A percentile compares a stretch with the other conserved stretches of the same genome.
phyloP scores from a whole-genome alignment of 805 yeast species.

The Metschnikowia gruessii region DNA sequence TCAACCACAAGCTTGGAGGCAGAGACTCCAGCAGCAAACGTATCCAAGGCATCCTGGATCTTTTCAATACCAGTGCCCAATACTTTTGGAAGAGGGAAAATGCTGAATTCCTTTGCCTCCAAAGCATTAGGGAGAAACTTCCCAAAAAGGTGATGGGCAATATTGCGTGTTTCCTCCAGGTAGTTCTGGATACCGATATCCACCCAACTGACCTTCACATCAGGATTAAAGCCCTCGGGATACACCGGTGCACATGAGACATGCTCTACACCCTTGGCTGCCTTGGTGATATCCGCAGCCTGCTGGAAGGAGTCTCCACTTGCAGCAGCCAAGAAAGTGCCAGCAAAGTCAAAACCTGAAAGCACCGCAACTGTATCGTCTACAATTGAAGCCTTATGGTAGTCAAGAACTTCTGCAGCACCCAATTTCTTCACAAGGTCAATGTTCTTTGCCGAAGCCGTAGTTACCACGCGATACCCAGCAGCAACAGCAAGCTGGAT shows the following conservation, averaged over 20 bases:
- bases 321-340: slow-evolving; percentile 14
- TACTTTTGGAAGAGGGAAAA: slow-evolving; percentile 7
- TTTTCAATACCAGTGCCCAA: slow-evolving; percentile 6
- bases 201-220: slow-evolving; percentile 5
- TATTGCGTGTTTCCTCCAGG: slow-evolving; percentile 1
- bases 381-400: slow-evolving; percentile 6
- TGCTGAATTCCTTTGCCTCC: neutral
- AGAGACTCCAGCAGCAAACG: slow-evolving; percentile 9
- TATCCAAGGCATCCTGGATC: slow-evolving; percentile 7
- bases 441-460: slow-evolving; percentile 9
- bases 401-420: slow-evolving; percentile 10
- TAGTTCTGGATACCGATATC: slow-evolving; percentile 7
- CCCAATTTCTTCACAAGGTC: slow-evolving; percentile 8
- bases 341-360: slow-evolving; percentile 9
- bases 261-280: neutral
- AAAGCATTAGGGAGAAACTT: slow-evolving; percentile 7
- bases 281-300: slow-evolving; percentile 6
- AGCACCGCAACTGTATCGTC: slow-evolving; percentile 4
- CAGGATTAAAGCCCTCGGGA: slow-evolving; percentile 9
- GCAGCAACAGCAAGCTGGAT: slow-evolving; percentile 15
- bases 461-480: slow-evolving; percentile 12
- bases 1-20: slow-evolving; percentile 12
- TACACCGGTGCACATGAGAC: slow-evolving; percentile 9
- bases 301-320: slow-evolving; percentile 9
- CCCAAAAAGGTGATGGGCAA: slow-evolving; percentile 2